phyloP scores from a whole-genome alignment of 495 filamentous ascomycete genomes.

The Lophium mytilinum region DNA sequence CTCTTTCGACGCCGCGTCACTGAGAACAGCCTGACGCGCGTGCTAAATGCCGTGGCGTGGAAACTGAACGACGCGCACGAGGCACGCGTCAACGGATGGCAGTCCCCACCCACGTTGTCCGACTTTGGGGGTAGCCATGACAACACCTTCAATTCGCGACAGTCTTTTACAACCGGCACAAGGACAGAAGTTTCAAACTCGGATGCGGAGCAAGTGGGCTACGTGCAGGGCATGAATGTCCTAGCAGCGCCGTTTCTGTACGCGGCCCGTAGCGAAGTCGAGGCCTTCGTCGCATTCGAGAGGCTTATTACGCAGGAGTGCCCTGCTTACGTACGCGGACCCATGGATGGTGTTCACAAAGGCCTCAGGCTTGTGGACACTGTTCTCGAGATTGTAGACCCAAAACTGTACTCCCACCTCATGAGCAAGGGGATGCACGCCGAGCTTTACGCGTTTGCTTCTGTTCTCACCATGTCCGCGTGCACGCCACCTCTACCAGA shows the following conservation, averaged over 20 bases:
- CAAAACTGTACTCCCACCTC: constrained; percentile 75
- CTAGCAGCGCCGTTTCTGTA: constrained; percentile 96
- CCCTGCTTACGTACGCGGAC: constrained; percentile 87
- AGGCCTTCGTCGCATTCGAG: constrained; percentile 88
- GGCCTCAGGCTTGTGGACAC: constrained; percentile 86
- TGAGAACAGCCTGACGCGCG: constrained; percentile 86
- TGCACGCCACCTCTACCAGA: constrained; percentile 96
- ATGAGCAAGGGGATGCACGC: constrained; percentile 79
- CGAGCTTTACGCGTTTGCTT: constrained; percentile 95
- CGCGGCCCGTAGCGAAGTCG: constrained; percentile 85
- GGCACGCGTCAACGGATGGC: constrained; percentile 38
- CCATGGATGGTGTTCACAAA: constrained; percentile 95
- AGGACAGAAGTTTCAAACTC: constrained; percentile 22
- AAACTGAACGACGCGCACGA: constrained; percentile 70
- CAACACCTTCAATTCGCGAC: constrained; percentile 26
- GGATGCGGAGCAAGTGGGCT: constrained; percentile 54
- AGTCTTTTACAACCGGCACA: constrained; percentile 19
- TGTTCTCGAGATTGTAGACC: constrained; percentile 81
- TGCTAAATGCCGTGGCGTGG: constrained; percentile 97
- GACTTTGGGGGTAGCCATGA: constrained; percentile 30
- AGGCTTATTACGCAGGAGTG: constrained; percentile 81
- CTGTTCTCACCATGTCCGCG: constrained; percentile 87
- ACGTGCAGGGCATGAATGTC: constrained; percentile 99
- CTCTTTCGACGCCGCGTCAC: constrained; percentile 92
- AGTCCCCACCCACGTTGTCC: constrained; percentile 33